Base-by-base conservation (phyloP, 192 early-diverging fungal species). In the Obelidium mucronatum region DNA sequence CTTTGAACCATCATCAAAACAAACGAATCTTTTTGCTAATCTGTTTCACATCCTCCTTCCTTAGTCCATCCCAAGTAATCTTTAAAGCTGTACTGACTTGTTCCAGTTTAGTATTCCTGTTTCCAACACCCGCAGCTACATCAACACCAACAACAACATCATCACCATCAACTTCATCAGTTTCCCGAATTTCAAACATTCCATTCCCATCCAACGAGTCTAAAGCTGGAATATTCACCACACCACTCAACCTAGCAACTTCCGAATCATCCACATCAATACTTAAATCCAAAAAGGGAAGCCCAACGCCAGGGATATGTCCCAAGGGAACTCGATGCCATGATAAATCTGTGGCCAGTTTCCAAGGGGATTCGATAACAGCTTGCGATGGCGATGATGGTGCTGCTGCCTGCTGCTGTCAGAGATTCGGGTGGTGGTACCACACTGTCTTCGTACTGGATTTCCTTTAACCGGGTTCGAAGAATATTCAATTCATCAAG, bases 251-350 rank as follows among this genome's bases (percentile, higher is more conserved):
- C 11, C 15, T 3, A 39, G 40, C 66, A 42, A 48, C 17, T 34
- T 24, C 66, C 35, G 40, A 31, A 65, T 39, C 37, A 67, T 76
- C 74, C 42, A 51, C 22, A 2, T 67, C 51, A 51, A 67, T 13
- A 33, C 44, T 35, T 51, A 76, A 28, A 28, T 54, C 55, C 28
- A 76, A 39, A 31, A 55, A 17, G 11, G 74, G 74, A 15, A 76
- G 31, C 2, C 74, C 74, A 19, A 67, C 30, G 26, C 74, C 74
- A 1, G 74, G 74, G 11, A 76, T 33, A 67, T 64, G 63, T 34
- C 74, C 74, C 19, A 76, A 26, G 24, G 74, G 74, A 2, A 55
- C 63, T 2, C 64, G 42, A 28, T 28, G 19, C 74, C 74, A 76
- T 1, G 31, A 28, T 44, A 55, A 30, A 6, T 76, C 63, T 8